Base-by-base conservation (phyloP, 495 filamentous ascomycete genomes). In the Cairneyella variabilis region DNA sequence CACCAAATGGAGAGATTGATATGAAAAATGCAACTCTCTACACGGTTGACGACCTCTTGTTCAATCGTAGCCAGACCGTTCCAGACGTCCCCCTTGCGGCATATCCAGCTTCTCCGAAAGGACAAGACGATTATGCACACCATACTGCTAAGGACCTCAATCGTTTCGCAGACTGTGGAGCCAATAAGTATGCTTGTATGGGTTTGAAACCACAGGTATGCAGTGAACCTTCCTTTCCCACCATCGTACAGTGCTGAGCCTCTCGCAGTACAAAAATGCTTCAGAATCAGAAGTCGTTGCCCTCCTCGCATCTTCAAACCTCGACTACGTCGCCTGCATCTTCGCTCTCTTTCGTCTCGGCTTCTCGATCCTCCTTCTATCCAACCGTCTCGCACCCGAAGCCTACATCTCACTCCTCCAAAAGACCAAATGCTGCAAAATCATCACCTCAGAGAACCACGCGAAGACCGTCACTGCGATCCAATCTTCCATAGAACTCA, bases 331-430 rank as follows among this genome's bases (percentile, higher is more conserved):
- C 2, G 52, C 80, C 45, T 72, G 75, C 4, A 72, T 82, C 37
- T 81, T 83, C 41, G 82, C 79, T 2, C 66, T 84, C 8, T 76
- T 72, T 48, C 73, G 82, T 14, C 61, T 83, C 2, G 82, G 81
- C 26, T 80, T 76, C 53, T 78, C 74, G 8, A 69, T 77, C 22
- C 71, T 85, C 58, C 76, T 79, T 57, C 64, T 85, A 8, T 85
- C 82, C 0, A 78, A 79, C n/a, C 75, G 82, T 34, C 64, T 84
- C 17, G 72, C 76, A 0, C 58, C 64, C 41, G 69, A 71, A 40
- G 75, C 76, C 0, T 71, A 73, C 54, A 62, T 65, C 10, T 69
- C 66, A 25, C 55, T 80, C 25, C 56, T 73, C 5, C 53, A 69
- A 12, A 62, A 64, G 28, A 75, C 73, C 4, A 59, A 62, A 18